Evolutionary conservation across 2,329 filamentous ascomycete genomes (phyloP).

Genomic region (Colletotrichum musae): DNA sequence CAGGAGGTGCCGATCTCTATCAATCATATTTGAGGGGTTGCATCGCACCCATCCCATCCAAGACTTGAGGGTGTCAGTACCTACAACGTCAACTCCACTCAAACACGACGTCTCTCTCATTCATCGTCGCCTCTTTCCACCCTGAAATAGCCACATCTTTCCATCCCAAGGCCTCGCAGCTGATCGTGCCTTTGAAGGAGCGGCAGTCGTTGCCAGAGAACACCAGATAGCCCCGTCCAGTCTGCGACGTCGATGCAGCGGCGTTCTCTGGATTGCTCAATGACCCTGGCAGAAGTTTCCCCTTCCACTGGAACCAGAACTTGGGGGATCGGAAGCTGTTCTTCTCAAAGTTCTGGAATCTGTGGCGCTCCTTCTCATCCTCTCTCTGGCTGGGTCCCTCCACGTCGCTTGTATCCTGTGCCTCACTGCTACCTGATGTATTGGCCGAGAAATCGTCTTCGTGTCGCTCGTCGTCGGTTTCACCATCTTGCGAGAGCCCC

Average conservation of each 20-base stretch:
- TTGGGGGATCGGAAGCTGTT: slow-evolving; percentile 37
- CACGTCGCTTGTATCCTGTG: not conserved
- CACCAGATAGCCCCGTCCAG: slow-evolving; percentile 30
- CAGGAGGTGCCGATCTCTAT: too few species aligned
- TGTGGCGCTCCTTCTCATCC: not conserved
- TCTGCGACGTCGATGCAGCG: not conserved
- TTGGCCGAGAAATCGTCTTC: too few species aligned
- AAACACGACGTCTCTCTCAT: slow-evolving; percentile 30
- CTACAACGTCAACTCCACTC: slow-evolving; percentile 1
- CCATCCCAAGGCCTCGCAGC: slow-evolving; percentile 14
- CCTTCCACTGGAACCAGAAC: slow-evolving; percentile 38
- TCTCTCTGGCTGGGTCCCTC: not conserved
- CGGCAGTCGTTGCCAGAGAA: slow-evolving; percentile 33
- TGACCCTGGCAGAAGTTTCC: not conserved
- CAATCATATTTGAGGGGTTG: not conserved
- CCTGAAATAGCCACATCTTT: slow-evolving; percentile 28
- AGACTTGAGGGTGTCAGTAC: too few species aligned
- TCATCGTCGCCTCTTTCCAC: slow-evolving; percentile 31
- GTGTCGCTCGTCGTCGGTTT: not conserved
- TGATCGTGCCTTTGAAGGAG: slow-evolving; percentile 32
- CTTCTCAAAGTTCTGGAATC: slow-evolving; percentile 31
- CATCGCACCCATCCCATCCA: too few species aligned
- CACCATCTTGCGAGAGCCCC: not conserved
- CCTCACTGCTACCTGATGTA: not conserved
- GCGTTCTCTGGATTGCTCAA: not conserved